Evolutionary conservation across 2,329 filamentous ascomycete genomes (phyloP).

Genomic region (Cladophialophora immunda): DNA sequence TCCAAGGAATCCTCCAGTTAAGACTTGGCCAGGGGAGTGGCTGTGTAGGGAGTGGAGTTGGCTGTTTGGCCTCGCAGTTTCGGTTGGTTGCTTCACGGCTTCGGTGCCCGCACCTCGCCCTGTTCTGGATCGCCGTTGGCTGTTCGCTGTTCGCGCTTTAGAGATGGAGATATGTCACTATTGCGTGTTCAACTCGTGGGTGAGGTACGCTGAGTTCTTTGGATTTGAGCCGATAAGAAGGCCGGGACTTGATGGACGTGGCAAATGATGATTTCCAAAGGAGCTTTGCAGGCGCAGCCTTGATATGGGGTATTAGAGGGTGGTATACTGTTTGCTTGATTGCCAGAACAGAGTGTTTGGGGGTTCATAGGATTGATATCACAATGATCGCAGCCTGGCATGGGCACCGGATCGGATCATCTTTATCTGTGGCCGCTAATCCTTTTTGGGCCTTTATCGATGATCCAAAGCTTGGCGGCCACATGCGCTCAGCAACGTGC

Average conservation of each 20-base stretch:
- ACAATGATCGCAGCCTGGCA: not conserved
- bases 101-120: not conserved
- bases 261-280: not conserved
- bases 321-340: not conserved
- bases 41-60: not conserved
- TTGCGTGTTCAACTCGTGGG: conserved; percentile 22
- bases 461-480: not conserved
- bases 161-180: not conserved
- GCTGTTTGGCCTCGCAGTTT: not conserved
- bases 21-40: conserved; percentile 2
- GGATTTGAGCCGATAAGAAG: not conserved
- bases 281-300: not conserved
- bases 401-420: not conserved
- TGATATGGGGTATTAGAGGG: not conserved
- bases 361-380: not conserved
- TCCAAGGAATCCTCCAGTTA: conserved; percentile 2
- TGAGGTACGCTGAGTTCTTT: conserved; percentile 26
- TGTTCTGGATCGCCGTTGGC: not conserved
- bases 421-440: not conserved
- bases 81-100: not conserved
- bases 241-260: not conserved
- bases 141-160: not conserved
- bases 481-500: not conserved
- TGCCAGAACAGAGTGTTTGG: not conserved
- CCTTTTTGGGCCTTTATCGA: not conserved